Conservation (phyloP, 2,329 filamentous ascomycete species). For the Pezicula carpinea region DNA sequence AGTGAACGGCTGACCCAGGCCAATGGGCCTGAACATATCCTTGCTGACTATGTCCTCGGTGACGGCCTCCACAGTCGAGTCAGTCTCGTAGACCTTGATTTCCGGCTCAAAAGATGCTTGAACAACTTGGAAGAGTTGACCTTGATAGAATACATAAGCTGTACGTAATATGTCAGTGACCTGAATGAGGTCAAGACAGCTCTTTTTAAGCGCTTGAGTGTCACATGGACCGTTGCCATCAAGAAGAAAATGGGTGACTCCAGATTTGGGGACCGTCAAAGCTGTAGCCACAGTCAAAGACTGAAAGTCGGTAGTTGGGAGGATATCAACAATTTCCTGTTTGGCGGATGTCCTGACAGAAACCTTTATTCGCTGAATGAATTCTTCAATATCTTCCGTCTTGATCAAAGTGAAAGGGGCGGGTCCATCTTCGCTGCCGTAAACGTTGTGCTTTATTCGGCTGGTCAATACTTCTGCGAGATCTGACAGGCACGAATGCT, state of each 20-base stretch:
- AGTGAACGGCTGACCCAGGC: slow-evolving; percentile 1
- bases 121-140: slow-evolving; percentile 1
- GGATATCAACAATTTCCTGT: slow-evolving; percentile 2
- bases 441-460: not conserved
- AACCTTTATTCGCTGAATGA: not conserved
- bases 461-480: not conserved
- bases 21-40: not conserved
- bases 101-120: slow-evolving; percentile 1
- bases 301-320: slow-evolving; percentile 1
- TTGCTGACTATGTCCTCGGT: slow-evolving; percentile 1
- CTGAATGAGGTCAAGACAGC: not conserved
- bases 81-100: slow-evolving; percentile 1
- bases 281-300: not conserved
- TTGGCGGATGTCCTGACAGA: not conserved
- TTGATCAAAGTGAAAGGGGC: slow-evolving; percentile 1
- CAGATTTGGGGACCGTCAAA: not conserved
- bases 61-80: not conserved
- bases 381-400: not conserved
- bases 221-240: slow-evolving; percentile 1
- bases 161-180: slow-evolving; percentile 2
- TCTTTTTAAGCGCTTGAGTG: not conserved
- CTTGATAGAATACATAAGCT: slow-evolving; percentile 1
- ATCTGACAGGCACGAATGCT: slow-evolving; percentile 19
- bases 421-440: not conserved
- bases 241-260: not conserved